These are phyloP conservation scores for Ephemerocybe angulata DNA, from an alignment of 768 basidiomycete genomes.

Conservation along the genomic window DNA sequence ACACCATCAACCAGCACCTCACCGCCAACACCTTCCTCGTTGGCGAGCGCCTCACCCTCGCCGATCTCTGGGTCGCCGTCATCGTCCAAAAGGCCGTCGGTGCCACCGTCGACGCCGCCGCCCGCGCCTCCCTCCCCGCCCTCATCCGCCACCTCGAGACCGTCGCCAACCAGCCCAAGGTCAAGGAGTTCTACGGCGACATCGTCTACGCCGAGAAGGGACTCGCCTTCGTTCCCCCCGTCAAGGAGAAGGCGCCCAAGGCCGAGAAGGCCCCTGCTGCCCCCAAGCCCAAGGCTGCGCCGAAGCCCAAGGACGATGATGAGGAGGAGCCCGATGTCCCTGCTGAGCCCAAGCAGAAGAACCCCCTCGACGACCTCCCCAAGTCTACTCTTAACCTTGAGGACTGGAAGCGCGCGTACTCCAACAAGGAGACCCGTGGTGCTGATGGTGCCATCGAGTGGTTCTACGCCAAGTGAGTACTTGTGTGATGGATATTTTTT, in stretches of 20 bases:
- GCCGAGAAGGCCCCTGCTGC: constrained; percentile 42
- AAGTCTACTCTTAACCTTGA: constrained; percentile 87
- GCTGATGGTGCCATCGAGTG: constrained; percentile 82
- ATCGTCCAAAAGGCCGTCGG: constrained; percentile 51
- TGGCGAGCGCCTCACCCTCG: constrained; percentile 90
- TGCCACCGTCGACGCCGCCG: constrained; percentile 60
- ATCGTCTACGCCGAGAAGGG: constrained; percentile 65
- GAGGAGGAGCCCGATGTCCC: constrained; percentile 74
- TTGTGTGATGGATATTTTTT: neutral
- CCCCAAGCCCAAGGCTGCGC: constrained; percentile 62
- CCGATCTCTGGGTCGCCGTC: constrained; percentile 72
- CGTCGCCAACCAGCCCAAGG: constrained; percentile 75
- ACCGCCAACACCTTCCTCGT: constrained; percentile 83
- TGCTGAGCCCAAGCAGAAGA: constrained; percentile 87
- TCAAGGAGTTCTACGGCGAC: constrained; percentile 65
- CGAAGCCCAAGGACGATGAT: constrained; percentile 68
- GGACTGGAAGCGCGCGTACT: constrained; percentile 98
- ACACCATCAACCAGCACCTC: constrained; percentile 72
- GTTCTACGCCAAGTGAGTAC: constrained; percentile 89
- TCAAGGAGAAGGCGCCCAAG: constrained; percentile 73
- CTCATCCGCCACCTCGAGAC: constrained; percentile 85
- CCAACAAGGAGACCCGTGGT: constrained; percentile 95
- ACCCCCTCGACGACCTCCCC: constrained; percentile 89
- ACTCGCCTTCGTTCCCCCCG: constrained; percentile 64
- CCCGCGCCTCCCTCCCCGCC: constrained; percentile 69